Conservation (phyloP, 2,329 filamentous ascomycete species). For the Chaetomiaceae sp. region DNA sequence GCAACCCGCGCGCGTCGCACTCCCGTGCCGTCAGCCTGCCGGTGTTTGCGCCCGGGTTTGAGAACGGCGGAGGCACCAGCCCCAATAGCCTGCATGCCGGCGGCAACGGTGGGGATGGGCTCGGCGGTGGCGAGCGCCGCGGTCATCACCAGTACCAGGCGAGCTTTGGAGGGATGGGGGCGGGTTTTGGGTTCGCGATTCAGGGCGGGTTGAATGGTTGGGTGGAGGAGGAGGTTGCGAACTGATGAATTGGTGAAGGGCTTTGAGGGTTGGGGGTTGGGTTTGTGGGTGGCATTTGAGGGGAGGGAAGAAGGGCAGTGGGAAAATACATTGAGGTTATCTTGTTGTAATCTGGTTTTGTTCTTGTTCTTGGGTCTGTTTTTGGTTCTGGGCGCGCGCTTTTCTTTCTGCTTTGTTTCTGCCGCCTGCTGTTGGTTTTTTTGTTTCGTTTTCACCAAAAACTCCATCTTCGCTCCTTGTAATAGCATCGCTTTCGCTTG, state of each 20-base stretch:
- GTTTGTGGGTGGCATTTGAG: no score
- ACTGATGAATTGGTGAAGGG: no score
- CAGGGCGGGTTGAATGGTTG: constrained; percentile 60
- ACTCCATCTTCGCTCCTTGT: constrained; percentile 17
- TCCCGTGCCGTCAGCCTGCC: constrained; percentile 87
- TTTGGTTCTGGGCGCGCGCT: neutral
- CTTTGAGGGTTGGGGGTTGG: no score
- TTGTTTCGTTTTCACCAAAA: neutral
- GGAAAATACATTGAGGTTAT: constrained; percentile 9
- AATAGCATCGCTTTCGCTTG: constrained; percentile 17
- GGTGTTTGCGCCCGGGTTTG: constrained; percentile 56
- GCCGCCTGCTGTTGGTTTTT: neutral
- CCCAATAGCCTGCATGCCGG: constrained; percentile 43
- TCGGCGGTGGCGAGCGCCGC: constrained; percentile 48
- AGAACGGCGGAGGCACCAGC: constrained; percentile 53
- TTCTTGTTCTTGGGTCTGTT: constrained; percentile 1
- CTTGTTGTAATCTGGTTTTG: constrained; percentile 13
- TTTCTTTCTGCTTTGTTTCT: constrained; percentile 5
- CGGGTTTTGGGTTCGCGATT: constrained; percentile 56
- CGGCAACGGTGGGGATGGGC: no score
- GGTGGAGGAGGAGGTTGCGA: constrained; percentile 61
- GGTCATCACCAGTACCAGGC: constrained; percentile 63
- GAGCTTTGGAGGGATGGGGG: constrained; percentile 54
- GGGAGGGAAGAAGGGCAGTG: constrained; percentile 2
- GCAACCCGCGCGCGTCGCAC: constrained; percentile 50